phyloP scores from a whole-genome alignment of 805 yeast genomes.

The Kurtzmaniella fragi region DNA sequence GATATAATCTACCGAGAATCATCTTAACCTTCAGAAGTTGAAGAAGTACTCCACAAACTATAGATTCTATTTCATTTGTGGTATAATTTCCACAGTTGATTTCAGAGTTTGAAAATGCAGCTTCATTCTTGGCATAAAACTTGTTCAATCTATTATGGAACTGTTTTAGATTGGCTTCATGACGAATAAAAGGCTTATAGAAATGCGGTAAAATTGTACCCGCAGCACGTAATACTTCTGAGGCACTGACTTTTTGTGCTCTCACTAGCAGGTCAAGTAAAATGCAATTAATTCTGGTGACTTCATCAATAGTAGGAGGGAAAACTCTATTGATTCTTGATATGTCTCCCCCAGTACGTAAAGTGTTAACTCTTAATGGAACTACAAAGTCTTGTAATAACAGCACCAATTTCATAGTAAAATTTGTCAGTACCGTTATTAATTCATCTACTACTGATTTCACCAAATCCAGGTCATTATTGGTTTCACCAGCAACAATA shows the following conservation, averaged over 20 bases:
- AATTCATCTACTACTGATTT: constrained; percentile 62
- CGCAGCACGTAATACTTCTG: constrained; percentile 74
- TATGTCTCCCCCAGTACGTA: constrained; percentile 51
- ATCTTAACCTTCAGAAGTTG: constrained; percentile 69
- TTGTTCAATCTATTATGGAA: constrained; percentile 51
- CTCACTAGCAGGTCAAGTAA: constrained; percentile 67
- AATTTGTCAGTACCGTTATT: constrained; percentile 64
- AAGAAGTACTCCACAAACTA: constrained; percentile 59
- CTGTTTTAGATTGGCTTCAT: constrained; percentile 82
- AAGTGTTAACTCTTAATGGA: constrained; percentile 67
- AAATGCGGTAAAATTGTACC: constrained; percentile 84
- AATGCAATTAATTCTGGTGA: constrained; percentile 83
- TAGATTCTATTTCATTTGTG: constrained; percentile 27
- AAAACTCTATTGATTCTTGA: constrained; percentile 69
- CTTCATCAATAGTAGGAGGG: constrained; percentile 95
- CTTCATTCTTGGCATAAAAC: constrained; percentile 25
- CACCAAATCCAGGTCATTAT: constrained; percentile 25
- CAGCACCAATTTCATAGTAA: constrained; percentile 65
- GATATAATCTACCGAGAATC: constrained; percentile 57
- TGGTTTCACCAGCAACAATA: constrained; percentile 2
- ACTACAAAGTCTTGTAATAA: constrained; percentile 75
- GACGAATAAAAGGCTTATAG: constrained; percentile 88
- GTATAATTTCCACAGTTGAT: constrained; percentile 28
- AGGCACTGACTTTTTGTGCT: constrained; percentile 65
- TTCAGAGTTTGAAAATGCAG: constrained; percentile 20